These are phyloP conservation scores for Phlebopus sp. DNA, from an alignment of 1,284 basidiomycete genomes.

Conservation along the genomic window DNA sequence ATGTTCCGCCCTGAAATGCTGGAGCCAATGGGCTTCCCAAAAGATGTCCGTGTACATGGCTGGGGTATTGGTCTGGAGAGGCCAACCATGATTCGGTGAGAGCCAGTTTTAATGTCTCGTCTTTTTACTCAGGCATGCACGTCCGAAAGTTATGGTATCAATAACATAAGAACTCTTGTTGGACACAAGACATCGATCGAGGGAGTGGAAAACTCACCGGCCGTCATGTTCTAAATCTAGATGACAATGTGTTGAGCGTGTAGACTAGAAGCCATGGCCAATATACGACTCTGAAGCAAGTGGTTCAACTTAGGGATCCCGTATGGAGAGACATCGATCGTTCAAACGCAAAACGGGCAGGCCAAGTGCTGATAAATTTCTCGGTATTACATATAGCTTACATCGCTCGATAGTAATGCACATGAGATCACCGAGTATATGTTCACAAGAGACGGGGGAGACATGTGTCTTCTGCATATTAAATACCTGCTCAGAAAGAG, in stretches of 20 bases:
- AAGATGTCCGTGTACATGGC: conserved; percentile 94
- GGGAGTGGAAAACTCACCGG: conserved; percentile 83
- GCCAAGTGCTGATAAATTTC: no score
- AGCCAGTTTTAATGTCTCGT: conserved; percentile 8
- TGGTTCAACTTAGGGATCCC: no score
- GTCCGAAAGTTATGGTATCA: conserved; percentile 71
- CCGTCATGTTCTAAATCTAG: conserved; percentile 74
- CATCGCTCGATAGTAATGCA: no score
- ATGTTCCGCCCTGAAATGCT: conserved; percentile 99
- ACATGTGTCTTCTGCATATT: conserved; percentile 1
- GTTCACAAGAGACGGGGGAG: background rate
- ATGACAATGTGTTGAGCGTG: conserved; percentile 7
- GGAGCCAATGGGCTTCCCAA: conserved; percentile 97
- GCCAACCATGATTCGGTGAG: conserved; percentile 98
- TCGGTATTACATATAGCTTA: no score
- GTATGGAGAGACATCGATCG: no score
- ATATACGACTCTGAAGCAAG: background rate
- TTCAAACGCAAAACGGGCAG: no score
- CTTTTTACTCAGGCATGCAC: background rate
- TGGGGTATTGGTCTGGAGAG: conserved; percentile 96
- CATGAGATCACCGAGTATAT: no score
- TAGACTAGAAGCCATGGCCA: conserved; percentile 2
- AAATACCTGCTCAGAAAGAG: conserved; percentile 53
- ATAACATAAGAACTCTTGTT: conserved; percentile 94
- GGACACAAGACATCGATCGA: conserved; percentile 96